Conservation (phyloP, 805 yeast genomes). For the Jamesozyma hellenica region DNA sequence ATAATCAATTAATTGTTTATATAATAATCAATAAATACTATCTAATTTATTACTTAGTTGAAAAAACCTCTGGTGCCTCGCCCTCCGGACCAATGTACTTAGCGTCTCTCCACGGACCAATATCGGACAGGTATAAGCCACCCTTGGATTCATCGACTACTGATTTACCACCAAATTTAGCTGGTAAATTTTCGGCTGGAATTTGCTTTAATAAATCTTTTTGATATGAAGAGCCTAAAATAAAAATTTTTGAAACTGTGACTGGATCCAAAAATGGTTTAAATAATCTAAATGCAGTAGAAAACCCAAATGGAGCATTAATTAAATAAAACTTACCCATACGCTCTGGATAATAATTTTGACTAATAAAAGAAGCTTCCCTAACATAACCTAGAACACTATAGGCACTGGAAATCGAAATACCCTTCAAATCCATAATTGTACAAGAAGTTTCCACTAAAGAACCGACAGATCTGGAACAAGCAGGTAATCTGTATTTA, state of each 20-base stretch:
- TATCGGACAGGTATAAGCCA: constrained; percentile 78
- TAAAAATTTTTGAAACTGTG: constrained; percentile 88
- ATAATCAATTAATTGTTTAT: no score
- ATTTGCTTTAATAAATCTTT: constrained; percentile 83
- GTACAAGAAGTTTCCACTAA: constrained; percentile 95
- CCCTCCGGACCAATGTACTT: constrained; percentile 91
- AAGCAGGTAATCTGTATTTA: constrained; percentile 80
- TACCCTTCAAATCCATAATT: constrained; percentile 88
- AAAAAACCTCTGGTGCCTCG: constrained; percentile 63
- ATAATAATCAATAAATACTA: no score
- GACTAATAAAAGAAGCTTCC: constrained; percentile 91
- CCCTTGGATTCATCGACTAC: constrained; percentile 56
- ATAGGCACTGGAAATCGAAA: constrained; percentile 72
- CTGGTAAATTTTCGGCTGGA: constrained; percentile 86
- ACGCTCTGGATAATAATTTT: constrained; percentile 96
- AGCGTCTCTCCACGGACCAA: constrained; percentile 96
- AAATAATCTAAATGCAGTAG: constrained; percentile 83
- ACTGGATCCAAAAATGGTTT: constrained; percentile 96
- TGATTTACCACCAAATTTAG: constrained; percentile 79
- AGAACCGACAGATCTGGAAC: constrained; percentile 69
- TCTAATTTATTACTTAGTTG: constrained; percentile 13
- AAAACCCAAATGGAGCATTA: constrained; percentile 95
- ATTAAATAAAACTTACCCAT: constrained; percentile 96
- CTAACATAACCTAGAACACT: constrained; percentile 80
- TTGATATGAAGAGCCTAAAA: constrained; percentile 69